Conservation (phyloP, 371 early-diverging fungal species). For the Mortierella sp. region DNA sequence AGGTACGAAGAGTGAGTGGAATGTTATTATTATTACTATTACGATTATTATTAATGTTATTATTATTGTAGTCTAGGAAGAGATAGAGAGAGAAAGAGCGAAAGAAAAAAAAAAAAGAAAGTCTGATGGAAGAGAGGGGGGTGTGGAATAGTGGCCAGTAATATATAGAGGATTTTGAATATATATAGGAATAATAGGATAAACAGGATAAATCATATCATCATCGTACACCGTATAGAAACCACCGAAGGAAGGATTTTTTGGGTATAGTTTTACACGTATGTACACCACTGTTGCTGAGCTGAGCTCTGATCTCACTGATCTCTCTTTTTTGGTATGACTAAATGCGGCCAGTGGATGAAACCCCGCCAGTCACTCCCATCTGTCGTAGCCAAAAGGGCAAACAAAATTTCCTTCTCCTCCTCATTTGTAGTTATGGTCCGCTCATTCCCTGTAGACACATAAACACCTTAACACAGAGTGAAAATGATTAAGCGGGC, state of each 20-base stretch:
- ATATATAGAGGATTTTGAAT: not conserved
- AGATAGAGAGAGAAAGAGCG: not conserved
- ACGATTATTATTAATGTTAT: too few species aligned
- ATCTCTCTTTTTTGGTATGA: not conserved
- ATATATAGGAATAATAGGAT: not conserved
- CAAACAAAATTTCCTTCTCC: not conserved
- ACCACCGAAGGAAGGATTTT: not conserved
- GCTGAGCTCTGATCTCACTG: not conserved
- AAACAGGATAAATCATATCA: conserved; percentile 2
- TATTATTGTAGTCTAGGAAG: not conserved
- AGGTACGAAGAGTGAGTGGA: too few species aligned
- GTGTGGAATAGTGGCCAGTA: not conserved
- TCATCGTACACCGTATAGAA: not conserved
- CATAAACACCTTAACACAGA: not conserved
- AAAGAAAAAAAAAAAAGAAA: not conserved
- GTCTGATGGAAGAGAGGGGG: not conserved
- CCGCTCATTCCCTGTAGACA: not conserved
- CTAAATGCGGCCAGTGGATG: conserved; percentile 9
- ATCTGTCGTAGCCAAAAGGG: conserved; percentile 4
- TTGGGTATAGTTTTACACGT: not conserved
- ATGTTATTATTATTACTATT: too few species aligned
- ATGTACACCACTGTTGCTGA: not conserved
- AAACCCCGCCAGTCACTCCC: conserved; percentile 15
- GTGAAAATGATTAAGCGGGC: conserved; percentile 4
- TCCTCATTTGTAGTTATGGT: not conserved